Percentiles rank a stretch among this genome's conserved stretches.
Conservation (phyloP, 2,329 filamentous ascomycete genomes). For the Beauveria bassiana region DNA sequence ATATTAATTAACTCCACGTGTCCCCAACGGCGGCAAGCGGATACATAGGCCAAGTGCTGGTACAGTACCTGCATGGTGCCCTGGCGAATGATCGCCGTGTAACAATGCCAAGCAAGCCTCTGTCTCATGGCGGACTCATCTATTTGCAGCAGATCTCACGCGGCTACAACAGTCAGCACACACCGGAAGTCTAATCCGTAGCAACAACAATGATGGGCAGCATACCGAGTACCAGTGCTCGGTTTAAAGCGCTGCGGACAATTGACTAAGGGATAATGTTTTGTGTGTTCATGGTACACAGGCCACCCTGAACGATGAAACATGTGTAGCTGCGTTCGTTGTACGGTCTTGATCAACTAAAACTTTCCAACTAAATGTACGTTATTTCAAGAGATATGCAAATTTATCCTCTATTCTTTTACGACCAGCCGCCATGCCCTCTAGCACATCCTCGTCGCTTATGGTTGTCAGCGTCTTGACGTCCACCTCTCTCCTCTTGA, state of each 20-base stretch:
- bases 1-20: too few relatives aligned
- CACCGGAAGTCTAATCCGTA: too few relatives aligned
- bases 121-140: neutral
- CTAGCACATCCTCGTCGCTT: constrained; percentile 29
- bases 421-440: constrained; percentile 20
- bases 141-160: neutral
- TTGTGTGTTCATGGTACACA: too few relatives aligned
- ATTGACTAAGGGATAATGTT: too few relatives aligned
- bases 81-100: neutral
- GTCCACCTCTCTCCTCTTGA: constrained; percentile 34
- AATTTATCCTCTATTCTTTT: neutral
- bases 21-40: neutral
- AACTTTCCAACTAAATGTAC: neutral
- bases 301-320: too few relatives aligned
- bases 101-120: neutral
- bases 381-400: neutral
- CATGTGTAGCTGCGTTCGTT: neutral
- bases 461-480: constrained; percentile 28
- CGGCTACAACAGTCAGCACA: neutral
- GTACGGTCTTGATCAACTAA: neutral
- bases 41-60: neutral
- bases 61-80: neutral
- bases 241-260: too few relatives aligned
- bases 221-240: too few relatives aligned
- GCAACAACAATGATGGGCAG: too few relatives aligned